These are phyloP conservation scores for Aspergillus sp. DNA, from an alignment of 2,329 filamentous ascomycete genomes.

Conservation along the genomic window DNA sequence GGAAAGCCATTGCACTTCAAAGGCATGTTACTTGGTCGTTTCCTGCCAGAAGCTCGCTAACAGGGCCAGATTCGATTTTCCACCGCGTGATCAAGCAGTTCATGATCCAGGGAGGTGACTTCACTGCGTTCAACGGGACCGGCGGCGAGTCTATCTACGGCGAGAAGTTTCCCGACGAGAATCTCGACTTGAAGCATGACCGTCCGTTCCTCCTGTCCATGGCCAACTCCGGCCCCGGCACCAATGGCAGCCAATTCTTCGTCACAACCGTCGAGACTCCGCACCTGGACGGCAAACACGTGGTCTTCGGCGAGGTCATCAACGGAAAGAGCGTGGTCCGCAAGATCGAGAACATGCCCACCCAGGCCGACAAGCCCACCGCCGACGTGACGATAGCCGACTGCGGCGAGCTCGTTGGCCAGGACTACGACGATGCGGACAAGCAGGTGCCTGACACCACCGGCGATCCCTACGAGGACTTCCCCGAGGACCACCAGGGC, in stretches of 20 bases:
- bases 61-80: too few species aligned
- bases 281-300: slow-evolving; percentile 52
- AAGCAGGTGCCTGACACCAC: slow-evolving; percentile 66
- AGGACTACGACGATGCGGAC: slow-evolving; percentile 57
- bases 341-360: slow-evolving; percentile 56
- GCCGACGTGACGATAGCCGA: slow-evolving; percentile 56
- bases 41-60: too few species aligned
- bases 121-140: slow-evolving; percentile 38
- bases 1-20: slow-evolving; percentile 61
- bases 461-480: slow-evolving; percentile 91
- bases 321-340: slow-evolving; percentile 59
- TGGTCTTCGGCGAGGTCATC: slow-evolving; percentile 61
- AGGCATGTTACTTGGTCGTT: slow-evolving; percentile 60
- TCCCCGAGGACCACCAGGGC: slow-evolving; percentile 68
- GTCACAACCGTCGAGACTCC: slow-evolving; percentile 53
- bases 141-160: slow-evolving; percentile 62
- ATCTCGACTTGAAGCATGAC: slow-evolving; percentile 62
- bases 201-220: slow-evolving; percentile 57
- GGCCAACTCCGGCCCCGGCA: slow-evolving; percentile 57
- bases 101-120: slow-evolving; percentile 1
- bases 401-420: slow-evolving; percentile 60
- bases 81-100: slow-evolving; percentile 42
- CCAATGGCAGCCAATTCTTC: slow-evolving; percentile 59
- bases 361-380: slow-evolving; percentile 46
- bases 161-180: slow-evolving; percentile 58